Base-by-base conservation (phyloP, 805 yeast species). In the Starmerella potacharoeniae region DNA sequence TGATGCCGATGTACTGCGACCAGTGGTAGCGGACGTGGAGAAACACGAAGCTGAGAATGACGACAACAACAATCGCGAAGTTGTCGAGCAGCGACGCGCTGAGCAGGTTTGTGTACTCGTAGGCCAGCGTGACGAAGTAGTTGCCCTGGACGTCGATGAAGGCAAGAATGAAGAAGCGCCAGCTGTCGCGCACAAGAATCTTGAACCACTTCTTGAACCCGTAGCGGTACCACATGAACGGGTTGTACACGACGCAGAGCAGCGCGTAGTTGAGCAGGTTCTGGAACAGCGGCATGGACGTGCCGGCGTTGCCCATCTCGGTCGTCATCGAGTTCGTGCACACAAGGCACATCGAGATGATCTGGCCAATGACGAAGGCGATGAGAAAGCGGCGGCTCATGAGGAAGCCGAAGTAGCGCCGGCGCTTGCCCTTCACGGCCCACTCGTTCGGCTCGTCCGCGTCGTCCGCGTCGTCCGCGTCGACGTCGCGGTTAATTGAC, bases 111-210 rank as follows among this genome's bases (percentile, higher is more conserved):
- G 77, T 74, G 63, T 74, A 73, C 53, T 66, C 66, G 58, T 73
- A 73, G 16, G 77, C 77, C 55, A 68, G 68, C 49, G 72, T 75
- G 14, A 73, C 72, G 54, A 74, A 73, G 61, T 73, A 73, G 66
- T 73, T 73, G n/a, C 77, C 77, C 59, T 74, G 68, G 30, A 73
- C 77, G 53, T 73, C 77, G 28, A 73, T 73, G 62, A 73, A 74
- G 3, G 76, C 72, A 43, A 73, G 57, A 17, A 73, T 44, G 57
- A 74, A 70, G 55, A 66, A 73, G 61, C 73, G 70, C 77, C 77
- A 73, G 56, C 75, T 69, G 57, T 73, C 75, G 28, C 55, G 53
- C 30, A 58, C 40, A 16, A 69, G 45, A 50, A 73, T 46, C 10
- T 52, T 50, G 54, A 58, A 58, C 67, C 69, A 74, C 49, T 65